phyloP scores from a whole-genome alignment of 73 alveolate genomes.

The Paramecium pentaurelia region DNA sequence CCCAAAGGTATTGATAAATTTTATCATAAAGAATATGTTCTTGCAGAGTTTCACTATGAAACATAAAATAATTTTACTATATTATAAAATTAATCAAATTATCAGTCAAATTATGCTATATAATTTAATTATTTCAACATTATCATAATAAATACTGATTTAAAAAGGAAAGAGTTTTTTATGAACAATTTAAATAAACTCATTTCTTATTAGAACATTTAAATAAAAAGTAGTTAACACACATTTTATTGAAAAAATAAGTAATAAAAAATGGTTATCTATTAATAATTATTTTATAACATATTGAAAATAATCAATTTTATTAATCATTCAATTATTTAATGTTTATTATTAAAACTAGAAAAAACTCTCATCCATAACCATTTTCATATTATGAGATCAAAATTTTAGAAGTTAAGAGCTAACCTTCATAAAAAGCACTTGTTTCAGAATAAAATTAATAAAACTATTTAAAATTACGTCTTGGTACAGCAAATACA shows the following conservation, averaged over 20 bases:
- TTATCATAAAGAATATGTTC: constrained; percentile 45
- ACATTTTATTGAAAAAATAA: neutral
- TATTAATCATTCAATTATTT: neutral
- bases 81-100: neutral
- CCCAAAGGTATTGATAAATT: constrained; percentile 33
- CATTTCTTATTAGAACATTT: neutral
- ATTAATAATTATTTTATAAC: neutral
- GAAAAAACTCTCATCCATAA: neutral
- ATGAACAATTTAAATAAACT: neutral
- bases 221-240: neutral
- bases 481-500: neutral
- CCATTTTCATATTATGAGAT: neutral
- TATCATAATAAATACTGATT: neutral
- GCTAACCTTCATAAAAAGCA: neutral
- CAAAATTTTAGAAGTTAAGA: neutral
- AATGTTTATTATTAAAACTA: neutral
- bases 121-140: neutral
- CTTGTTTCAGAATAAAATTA: neutral
- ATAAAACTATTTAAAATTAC: neutral
- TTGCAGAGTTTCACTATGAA: neutral
- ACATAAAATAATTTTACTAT: neutral
- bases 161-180: neutral
- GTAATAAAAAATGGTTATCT: neutral
- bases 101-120: neutral
- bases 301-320: neutral